Conservation (phyloP, 1,284 basidiomycete species). For the Naganishia sp. region DNA sequence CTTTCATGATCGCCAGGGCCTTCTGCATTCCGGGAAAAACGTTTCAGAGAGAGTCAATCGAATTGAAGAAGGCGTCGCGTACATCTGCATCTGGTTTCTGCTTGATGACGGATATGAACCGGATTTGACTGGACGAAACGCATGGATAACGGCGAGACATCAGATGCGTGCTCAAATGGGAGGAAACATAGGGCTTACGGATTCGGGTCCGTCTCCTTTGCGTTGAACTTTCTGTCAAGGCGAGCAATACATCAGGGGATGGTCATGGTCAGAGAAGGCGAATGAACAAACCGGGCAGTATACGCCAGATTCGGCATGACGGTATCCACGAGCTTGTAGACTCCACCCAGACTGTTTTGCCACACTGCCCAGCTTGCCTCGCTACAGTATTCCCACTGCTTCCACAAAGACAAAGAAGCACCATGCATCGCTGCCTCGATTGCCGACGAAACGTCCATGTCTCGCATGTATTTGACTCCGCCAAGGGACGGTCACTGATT, state of each 20-base stretch:
- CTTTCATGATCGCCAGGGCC: constrained; percentile 50
- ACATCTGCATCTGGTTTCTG: constrained; percentile 39
- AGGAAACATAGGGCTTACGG: constrained; percentile 35
- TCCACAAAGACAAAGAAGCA: too few species aligned
- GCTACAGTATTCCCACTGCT: too few species aligned
- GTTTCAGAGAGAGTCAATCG: background rate
- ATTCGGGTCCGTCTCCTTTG: constrained; percentile 49
- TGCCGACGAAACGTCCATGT: constrained; percentile 1
- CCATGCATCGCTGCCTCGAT: background rate
- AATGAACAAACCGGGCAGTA: constrained; percentile 4
- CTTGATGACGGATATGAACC: constrained; percentile 40
- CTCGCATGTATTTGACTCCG: background rate
- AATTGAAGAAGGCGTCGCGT: constrained; percentile 9
- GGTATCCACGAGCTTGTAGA: too few species aligned
- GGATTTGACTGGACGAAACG: constrained; percentile 51
- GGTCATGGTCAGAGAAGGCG: too few species aligned
- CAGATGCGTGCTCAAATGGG: background rate
- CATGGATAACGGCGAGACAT: constrained; percentile 30
- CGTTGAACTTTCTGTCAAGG: constrained; percentile 40
- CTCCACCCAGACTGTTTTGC: too few species aligned
- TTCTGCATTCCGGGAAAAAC: constrained; percentile 34
- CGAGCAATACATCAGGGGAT: background rate
- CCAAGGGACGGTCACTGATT: background rate
- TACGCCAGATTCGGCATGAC: constrained; percentile 19
- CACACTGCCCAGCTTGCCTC: too few species aligned